These are phyloP conservation scores for Rhizopus sp. DNA, from an alignment of 371 early-diverging fungal genomes.

Conservation along the genomic window DNA sequence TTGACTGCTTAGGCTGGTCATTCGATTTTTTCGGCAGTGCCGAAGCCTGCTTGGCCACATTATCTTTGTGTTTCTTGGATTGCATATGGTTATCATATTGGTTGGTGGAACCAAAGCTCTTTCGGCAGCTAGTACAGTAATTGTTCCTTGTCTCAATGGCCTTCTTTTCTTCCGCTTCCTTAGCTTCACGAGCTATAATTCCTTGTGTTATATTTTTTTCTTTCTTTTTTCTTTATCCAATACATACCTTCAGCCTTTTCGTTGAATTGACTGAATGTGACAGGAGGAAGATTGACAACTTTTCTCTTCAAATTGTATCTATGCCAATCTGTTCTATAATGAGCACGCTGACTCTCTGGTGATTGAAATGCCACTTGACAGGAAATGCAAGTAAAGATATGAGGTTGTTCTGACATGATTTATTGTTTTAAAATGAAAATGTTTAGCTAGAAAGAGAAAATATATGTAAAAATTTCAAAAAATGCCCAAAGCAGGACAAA, in stretches of 20 bases:
- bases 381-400: constrained; percentile 63
- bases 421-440: not conserved
- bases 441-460: constrained; percentile 1
- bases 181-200: constrained; percentile 32
- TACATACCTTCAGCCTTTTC: constrained; percentile 46
- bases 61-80: constrained; percentile 93
- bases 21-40: constrained; percentile 16
- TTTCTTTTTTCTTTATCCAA: not conserved
- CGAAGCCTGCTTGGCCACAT: constrained; percentile 45
- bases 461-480: not conserved
- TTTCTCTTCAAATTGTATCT: constrained; percentile 89
- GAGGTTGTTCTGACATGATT: constrained; percentile 19
- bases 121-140: constrained; percentile 53
- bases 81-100: constrained; percentile 84
- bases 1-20: constrained; percentile 17
- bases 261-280: constrained; percentile 70
- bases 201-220: not conserved
- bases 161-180: constrained; percentile 25
- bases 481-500: not conserved
- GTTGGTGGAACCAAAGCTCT: constrained; percentile 77
- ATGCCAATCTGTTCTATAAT: constrained; percentile 88
- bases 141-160: constrained; percentile 31
- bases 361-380: constrained; percentile 88
- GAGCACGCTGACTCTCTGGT: constrained; percentile 80
- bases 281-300: constrained; percentile 79